phyloP scores from a whole-genome alignment of 805 yeast species.

The Cephaloascus albidus region DNA sequence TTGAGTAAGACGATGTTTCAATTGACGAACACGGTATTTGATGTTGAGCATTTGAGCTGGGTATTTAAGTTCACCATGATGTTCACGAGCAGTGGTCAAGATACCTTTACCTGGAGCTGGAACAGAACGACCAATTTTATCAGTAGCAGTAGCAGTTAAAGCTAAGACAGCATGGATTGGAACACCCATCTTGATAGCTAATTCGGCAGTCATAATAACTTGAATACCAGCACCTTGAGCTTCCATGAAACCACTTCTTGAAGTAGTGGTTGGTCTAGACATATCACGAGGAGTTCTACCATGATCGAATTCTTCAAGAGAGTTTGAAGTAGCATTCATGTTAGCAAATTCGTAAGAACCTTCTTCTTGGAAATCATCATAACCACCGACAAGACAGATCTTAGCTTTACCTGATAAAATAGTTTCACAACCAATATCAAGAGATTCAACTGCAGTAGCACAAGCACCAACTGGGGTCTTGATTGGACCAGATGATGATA shows the following conservation, averaged over 20 bases:
- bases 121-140: conserved; percentile 96
- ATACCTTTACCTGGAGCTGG: conserved; percentile 99
- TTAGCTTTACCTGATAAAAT: conserved; percentile 91
- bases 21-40: conserved; percentile 89
- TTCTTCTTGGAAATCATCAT: conserved; percentile 99
- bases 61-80: conserved; percentile 71
- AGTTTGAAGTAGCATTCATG: conserved; percentile 96
- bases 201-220: conserved; percentile 88
- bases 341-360: conserved; percentile 97
- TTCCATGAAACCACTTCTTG: conserved; percentile 98
- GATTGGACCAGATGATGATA: conserved; percentile 97
- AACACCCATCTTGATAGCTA: conserved; percentile 97
- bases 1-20: conserved; percentile 68
- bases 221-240: conserved; percentile 99
- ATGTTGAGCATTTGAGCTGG: conserved; percentile 77
- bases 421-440: conserved; percentile 92
- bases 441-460: conserved; percentile 97
- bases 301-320: conserved; percentile 78
- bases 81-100: conserved; percentile 94
- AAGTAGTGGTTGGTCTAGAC: conserved; percentile 97
- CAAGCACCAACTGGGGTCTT: conserved; percentile 99
- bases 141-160: conserved; percentile 93
- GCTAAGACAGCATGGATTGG: conserved; percentile 96
- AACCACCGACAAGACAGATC: conserved; percentile 96
- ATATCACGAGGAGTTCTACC: conserved; percentile 98